Base-by-base conservation (phyloP, 2,329 filamentous ascomycete genomes). In the Tolypocladium capitatum region DNA sequence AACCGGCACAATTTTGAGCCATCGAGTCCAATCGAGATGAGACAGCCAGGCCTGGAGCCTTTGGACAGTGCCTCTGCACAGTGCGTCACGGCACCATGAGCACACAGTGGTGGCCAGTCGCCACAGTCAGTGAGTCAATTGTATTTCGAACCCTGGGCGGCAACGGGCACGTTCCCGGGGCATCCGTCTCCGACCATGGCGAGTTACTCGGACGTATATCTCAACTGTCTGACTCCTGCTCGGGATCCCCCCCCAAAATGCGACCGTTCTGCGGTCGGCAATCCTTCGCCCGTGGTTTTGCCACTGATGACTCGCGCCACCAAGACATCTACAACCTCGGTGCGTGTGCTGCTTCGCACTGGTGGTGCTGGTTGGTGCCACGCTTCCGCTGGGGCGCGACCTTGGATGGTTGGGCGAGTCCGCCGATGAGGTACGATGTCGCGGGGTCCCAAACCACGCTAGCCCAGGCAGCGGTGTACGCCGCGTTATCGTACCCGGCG, bases 11-110 rank as follows among this genome's bases (percentile, higher is more conserved):
- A n/a, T n/a, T n/a, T n/a, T n/a, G n/a, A n/a, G n/a, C n/a, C 48
- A 44, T 46, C 34, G 16, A 43, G 40, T 31, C 45, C 45, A 46
- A 44, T 47, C 45, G 35, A 44, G 40, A 14, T 48, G 46, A 48
- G 46, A 48, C 46, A 48, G 21, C 33, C 36, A 27, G 36, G 6
- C n/a, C n/a, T n/a, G n/a, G n/a, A n/a, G n/a, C n/a, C n/a, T n/a
- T n/a, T n/a, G n/a, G n/a, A n/a, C n/a, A n/a, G n/a, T n/a, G 24
- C 24, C 24, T 24, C 24, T 24, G 24, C 24, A 24, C 24, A 24
- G 3, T 24, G 24, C 5, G 13, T 40, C 24, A 11, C 28, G 3
- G n/a, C 42, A 28, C n/a, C n/a, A n/a, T n/a, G n/a, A n/a, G n/a
- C n/a, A 28, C 42, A 14, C 11, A 27, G 21, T 24, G 7, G 21